Base-by-base conservation (phyloP, 495 filamentous ascomycete genomes). In the Aspergillus indologenus region DNA sequence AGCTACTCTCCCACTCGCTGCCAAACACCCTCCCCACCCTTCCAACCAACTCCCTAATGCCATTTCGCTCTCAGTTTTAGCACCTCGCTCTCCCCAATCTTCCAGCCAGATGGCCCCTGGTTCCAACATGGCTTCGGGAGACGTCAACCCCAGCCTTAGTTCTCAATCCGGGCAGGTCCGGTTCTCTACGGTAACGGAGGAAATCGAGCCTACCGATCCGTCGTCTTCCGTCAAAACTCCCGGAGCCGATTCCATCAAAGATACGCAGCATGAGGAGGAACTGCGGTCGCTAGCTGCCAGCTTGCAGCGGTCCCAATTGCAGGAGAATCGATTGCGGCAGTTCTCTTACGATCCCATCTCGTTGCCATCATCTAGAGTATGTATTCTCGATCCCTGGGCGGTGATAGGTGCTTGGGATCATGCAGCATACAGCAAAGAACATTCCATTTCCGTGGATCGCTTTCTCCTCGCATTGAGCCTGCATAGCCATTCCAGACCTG, bases 321-420 rank as follows among this genome's bases (percentile, higher is more conserved):
- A 96, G 71, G 85, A 89, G 65, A 81, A 83, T 24, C 85, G 91
- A n/a, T 83, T 92, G 73, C 88, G 86, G 60, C 88, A 91, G 64
- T 96, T 90, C 69, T 84, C 84, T 5, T 96, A 92, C 70, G 92
- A 96, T 63, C 86, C 92, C 22, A 82, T 95, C 45, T 96, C 92
- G 42, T 75, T 96, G 34, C 91, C 91, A n/a, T 77, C 85, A 23
- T 95, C 91, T 29, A 84, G 90, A 75, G 92, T 93, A 85, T 68
- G 89, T 83, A 60, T 58, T 18, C 51, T 20, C 2, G 45, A 29
- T 21, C 18, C 17, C 24, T 52, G 21, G 23, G 19, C 19, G 21
- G 15, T 29, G 9, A 17, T 9, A 6, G 24, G 29, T 51, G n/a
- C 14, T 24, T 31, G 48, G 7, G 15, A 21, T 17, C 23, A 19